Base-by-base conservation (phyloP, 2,329 filamentous ascomycete genomes). In the Scedosporium boydii region DNA sequence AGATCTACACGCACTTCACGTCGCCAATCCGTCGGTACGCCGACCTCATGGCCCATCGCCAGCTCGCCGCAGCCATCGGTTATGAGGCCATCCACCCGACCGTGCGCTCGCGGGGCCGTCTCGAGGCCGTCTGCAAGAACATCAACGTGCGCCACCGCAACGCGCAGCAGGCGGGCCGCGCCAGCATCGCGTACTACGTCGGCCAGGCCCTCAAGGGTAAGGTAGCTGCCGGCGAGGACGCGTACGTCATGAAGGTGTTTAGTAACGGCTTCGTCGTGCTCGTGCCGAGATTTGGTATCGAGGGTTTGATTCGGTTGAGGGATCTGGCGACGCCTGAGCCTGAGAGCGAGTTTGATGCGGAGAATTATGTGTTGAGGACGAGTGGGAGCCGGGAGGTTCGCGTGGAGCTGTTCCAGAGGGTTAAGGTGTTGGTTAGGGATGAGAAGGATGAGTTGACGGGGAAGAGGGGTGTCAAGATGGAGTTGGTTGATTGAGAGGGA, bases 1-100 rank as follows among this genome's bases (percentile, higher is more conserved):
- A 96, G 70, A 99, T 99, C 73, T 99, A 99, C 79, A 99, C 95
- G 2, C 95, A 99, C 75, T 99, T 99, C 77, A 99, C 95, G 0
- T 96, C 90, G 3, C 96, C 95, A 3, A 99, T 99, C 72, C 90
- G 95, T 64, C 90, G 96, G 34, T 99, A 99, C 73, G 93, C 93
- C n/a, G 95, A 99, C 78, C 83, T 99, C 2, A 87, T 96, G 62
- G 93, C 91, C 4, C 93, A 99, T 75, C 84, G 93, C 14, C 95
- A 99, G 78, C 87, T 99, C 60, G 93, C 95, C 0, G 93, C 95
- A 9, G 93, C 95, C 34, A 98, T 99, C 70, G 90, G 89, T 64
- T 98, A 98, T 78, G 93, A 93, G 77, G 80, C 87, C 46, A 82
- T 95, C n/a, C 89, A 96, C 71, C 82, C 91, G 6, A 88, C 87